Base-by-base conservation (phyloP, 2,329 filamentous ascomycete species). In the Ilyonectria destructans region DNA sequence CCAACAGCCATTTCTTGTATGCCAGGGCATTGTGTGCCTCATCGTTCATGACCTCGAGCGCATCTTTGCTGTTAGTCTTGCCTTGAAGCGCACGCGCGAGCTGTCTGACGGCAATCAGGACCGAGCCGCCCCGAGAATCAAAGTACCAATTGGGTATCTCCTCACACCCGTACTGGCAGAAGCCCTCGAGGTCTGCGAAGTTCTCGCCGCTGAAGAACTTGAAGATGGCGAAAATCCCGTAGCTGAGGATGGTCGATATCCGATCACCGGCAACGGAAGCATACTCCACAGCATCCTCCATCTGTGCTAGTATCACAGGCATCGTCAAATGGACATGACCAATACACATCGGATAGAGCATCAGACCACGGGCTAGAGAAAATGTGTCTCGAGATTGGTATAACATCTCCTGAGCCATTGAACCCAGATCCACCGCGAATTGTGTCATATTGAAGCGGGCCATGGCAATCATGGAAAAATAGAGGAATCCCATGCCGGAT, bases 71-170 rank as follows among this genome's bases (percentile, higher is more conserved):
- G 12, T 80, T 80, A 0, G 93, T 95, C 79, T 94, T 95, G 61
- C 93, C 93, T 77, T 94, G 92, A 21, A 95, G 81, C 23, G 93
- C 91, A 56, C 92, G 88, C 58, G 87, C 88, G 26, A 88, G 86
- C 77, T 95, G 93, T 57, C 91, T 84, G 4, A 91, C 85, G 3
- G 88, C 86, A 67, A 92, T 88, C 7, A 95, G 82, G 58, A 94
- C 83, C 0, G 90, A 89, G 2, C 93, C 93, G 17, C 93, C 93
- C 65, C 92, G 86, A 1, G 91, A 87, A 74, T 95, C 93, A 51
- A 86, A 83, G 54, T 90, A 84, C 93, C 93, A 95, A 57, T 91
- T 89, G 1, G 89, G 89, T 65, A 93, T 88, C 70, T 95, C 93
- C 68, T 94, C 88, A 68, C 91, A 92, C n/a, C 90, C 88, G 68